Percentiles rank a stretch among this genome's conserved stretches.
Evolutionary conservation across 805 yeast species (phyloP).

Genomic region (Candida insectorum): DNA sequence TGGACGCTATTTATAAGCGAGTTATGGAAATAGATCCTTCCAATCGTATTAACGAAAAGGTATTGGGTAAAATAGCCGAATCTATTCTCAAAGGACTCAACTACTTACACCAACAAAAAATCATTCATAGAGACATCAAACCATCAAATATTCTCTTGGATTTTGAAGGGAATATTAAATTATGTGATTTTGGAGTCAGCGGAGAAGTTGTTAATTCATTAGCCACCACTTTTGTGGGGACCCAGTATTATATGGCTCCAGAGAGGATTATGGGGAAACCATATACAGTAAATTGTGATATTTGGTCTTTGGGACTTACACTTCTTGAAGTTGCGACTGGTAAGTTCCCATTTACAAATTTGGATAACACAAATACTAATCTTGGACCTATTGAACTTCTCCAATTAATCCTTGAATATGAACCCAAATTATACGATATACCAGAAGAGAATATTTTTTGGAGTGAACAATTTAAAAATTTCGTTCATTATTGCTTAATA

Average conservation of each 20-base stretch:
- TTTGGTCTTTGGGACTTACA: conserved; percentile 87
- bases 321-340: conserved; percentile 90
- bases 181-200: conserved; percentile 97
- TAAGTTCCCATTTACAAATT: conserved; percentile 67
- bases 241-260: conserved; percentile 98
- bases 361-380: conserved; percentile 18
- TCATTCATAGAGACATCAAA: conserved; percentile 93
- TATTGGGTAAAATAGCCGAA: conserved; percentile 85
- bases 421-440: conserved; percentile 77
- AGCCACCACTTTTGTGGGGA: conserved; percentile 96
- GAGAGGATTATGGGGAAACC: conserved; percentile 95
- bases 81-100: conserved; percentile 81
- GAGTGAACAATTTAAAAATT: conserved; percentile 80
- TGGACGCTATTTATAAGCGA: conserved; percentile 85
- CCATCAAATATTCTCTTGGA: conserved; percentile 90
- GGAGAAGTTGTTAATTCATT: conserved; percentile 95
- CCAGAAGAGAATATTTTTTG: conserved; percentile 73
- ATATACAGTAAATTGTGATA: conserved; percentile 91
- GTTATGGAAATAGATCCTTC: conserved; percentile 61
- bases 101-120: conserved; percentile 80
- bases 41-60: conserved; percentile 90
- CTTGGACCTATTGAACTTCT: conserved; percentile 79
- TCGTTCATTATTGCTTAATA: conserved; percentile 73
- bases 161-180: conserved; percentile 73
- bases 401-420: conserved; percentile 73